Conservation (phyloP, 2,329 filamentous ascomycete genomes). For the Penicillium crustosum region DNA sequence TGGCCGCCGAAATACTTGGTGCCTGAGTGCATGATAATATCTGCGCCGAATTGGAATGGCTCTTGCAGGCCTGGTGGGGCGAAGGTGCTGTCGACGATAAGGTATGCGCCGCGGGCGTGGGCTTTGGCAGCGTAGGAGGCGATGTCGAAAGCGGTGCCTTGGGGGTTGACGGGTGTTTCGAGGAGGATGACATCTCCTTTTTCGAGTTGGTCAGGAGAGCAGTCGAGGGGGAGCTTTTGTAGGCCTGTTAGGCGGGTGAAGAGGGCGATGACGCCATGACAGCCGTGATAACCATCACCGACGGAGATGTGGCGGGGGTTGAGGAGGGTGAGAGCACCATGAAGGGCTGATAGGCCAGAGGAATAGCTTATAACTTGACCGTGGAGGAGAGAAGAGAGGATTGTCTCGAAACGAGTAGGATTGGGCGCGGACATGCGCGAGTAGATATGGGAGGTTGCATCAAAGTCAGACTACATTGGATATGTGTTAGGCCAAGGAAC, state of each 20-base stretch:
- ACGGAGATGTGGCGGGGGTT: slow-evolving; percentile 84
- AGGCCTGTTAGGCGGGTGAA: slow-evolving; percentile 74
- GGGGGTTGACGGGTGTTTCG: slow-evolving; percentile 92
- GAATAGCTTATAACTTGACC: slow-evolving; percentile 71
- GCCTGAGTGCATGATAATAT: slow-evolving; percentile 86
- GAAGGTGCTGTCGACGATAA: slow-evolving; percentile 90
- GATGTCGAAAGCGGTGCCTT: slow-evolving; percentile 76
- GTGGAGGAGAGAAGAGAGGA: slow-evolving; percentile 71
- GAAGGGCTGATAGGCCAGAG: slow-evolving; percentile 83
- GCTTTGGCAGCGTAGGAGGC: slow-evolving; percentile 70
- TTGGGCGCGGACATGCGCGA: slow-evolving; percentile 78
- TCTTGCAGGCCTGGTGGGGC: slow-evolving; percentile 86
- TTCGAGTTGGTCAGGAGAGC: slow-evolving; percentile 63
- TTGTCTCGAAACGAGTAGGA: slow-evolving; percentile 77
- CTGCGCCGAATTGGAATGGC: slow-evolving; percentile 77
- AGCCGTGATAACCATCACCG: slow-evolving; percentile 86
- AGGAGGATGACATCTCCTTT: slow-evolving; percentile 83
- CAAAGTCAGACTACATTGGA: slow-evolving; percentile 20
- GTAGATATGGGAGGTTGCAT: slow-evolving; percentile 66
- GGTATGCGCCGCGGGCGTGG: slow-evolving; percentile 67
- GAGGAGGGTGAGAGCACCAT: slow-evolving; percentile 78
- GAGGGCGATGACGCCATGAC: slow-evolving; percentile 77
- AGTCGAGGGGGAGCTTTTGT: slow-evolving; percentile 69
- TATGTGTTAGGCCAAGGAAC: background rate
- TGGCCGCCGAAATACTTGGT: slow-evolving; percentile 98